These are phyloP conservation scores for Ochetophila trinervis DNA, from an alignment of 306 rosid genomes.

Conservation along the genomic window DNA sequence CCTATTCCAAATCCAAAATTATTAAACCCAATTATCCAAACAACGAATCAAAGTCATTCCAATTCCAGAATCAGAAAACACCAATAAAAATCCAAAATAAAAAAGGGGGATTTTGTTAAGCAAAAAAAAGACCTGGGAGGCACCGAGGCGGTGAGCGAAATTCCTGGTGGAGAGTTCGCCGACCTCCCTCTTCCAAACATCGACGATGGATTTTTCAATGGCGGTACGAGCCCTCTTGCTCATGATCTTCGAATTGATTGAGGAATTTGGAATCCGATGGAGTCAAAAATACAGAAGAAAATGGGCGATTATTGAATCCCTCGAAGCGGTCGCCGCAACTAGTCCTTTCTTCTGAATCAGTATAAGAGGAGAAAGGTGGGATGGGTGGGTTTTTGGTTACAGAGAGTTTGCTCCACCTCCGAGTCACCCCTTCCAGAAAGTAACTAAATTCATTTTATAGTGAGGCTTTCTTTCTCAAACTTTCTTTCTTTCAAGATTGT, in stretches of 20 bases:
- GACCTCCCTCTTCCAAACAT: slow-evolving; percentile 70
- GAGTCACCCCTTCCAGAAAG: not conserved
- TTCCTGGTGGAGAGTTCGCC: slow-evolving; percentile 60
- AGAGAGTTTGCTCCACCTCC: not conserved
- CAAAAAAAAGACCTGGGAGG: slow-evolving; percentile 47
- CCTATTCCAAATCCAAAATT: no score
- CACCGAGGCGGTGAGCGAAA: slow-evolving; percentile 71
- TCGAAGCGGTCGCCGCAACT: not conserved
- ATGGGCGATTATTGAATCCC: not conserved
- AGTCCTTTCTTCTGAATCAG: not conserved
- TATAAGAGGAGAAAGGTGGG: not conserved
- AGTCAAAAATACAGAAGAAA: no score
- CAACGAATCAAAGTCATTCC: not conserved
- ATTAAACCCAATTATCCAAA: not conserved
- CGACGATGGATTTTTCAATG: slow-evolving; percentile 46
- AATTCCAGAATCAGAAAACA: not conserved
- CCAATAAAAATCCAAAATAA: not conserved
- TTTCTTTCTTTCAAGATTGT: not conserved
- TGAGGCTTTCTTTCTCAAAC: not conserved
- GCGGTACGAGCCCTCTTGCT: slow-evolving; percentile 43
- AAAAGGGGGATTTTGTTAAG: not conserved
- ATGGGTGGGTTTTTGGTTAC: not conserved
- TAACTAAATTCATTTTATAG: not conserved
- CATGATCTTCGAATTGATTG: slow-evolving; percentile 30
- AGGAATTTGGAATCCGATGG: no score